Base-by-base conservation (phyloP, 2,329 filamentous ascomycete species). In the Fonsecaea monophora region DNA sequence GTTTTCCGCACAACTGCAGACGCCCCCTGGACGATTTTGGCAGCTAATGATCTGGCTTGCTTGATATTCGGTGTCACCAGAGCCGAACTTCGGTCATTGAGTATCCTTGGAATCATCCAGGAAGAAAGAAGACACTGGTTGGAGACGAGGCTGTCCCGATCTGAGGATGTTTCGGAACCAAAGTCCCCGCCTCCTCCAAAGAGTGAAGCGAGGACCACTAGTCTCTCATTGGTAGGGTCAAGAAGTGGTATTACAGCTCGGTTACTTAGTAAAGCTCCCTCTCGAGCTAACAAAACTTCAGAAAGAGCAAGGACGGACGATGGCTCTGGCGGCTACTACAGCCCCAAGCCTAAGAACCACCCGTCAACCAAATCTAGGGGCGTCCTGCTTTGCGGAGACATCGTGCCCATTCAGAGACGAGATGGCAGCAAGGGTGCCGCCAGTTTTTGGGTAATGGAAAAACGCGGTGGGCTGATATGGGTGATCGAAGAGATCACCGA, bases 1-100 rank as follows among this genome's bases (percentile, higher is more conserved):
- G 97, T 99, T 65, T 99, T 99, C 77, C 96, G 94, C 7, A 99
- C 95, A n/a, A 92, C 96, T 78, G 86, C 91, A 13, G 89, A 90
- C 70, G 87, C 92, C 8, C 95, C 94, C 2, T 99, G 93, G 91
- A 99, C 94, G 0, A 97, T 99, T 67, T 86, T 97, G 61, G 92
- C 95, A 2, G 95, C 95, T 58, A 99, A 99, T 76, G 95, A 99
- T 77, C 84, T 99, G 57, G 95, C 95, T 18, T 99, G 95, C 78
- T 84, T 99, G 53, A 90, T 98, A n/a, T 99, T 98, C 80, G 95
- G 95, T n/a, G 92, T 99, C 9, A 97, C 94, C n/a, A 92, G 92
- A 75, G 92, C 92, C 4, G 95, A 99, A 78, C 92, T 99, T 30
- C 89, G 93, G 63, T 97, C 93, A 76, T 89, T 98, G 83, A 94